Base-by-base conservation (phyloP, 2,329 filamentous ascomycete species). In the Neofusicoccum laricinum region DNA sequence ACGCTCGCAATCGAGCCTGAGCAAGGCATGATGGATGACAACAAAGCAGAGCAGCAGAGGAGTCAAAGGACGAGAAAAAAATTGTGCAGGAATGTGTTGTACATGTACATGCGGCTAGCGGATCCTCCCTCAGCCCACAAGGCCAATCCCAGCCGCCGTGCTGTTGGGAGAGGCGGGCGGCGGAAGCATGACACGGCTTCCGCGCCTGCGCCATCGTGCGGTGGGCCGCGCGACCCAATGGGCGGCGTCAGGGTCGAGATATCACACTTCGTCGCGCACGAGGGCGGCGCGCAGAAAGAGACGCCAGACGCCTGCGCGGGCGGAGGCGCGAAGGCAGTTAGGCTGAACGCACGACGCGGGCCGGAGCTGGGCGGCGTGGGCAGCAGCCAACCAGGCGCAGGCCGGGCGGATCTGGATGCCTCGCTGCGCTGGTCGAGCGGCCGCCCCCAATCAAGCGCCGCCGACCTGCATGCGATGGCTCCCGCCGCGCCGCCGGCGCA, bases 141-240 rank as follows among this genome's bases (percentile, higher is more conserved):
- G 41, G 55, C 48, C 40, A 59, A 59, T 59, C 55, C 55, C 55
- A 43, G 40, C 55, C n/a, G 25, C 55, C 41, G 10, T 8, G 11
- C 14, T 46, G 41, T 36, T 59, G 55, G 55, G 55, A 59, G 55
- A 32, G 55, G 10, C 55, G 40, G 55, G 30, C 55, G 55, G 41
- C 55, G 55, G 55, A 59, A 59, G 55, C 55, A 59, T 59, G 55
- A 59, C 55, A 59, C 49, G 41, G 41, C 40, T 59, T 59, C 55
- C 55, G 55, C 36, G 51, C 12, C 51, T 57, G 51, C 51, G 51
- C 53, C 17, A 45, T 58, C 38, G 53, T 34, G 53, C 5, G 11
- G 51, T 25, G 51, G 51, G 32, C n/a, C 32, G 30, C 7, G 5
- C 15, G 6, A 4, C 17, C 53, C 53, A 58, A 58, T 58, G 15